Evolutionary conservation across 2,329 filamentous ascomycete species (phyloP), one percentile per base, ranked within the genome.

Genomic region (Fusarium sp.): DNA sequence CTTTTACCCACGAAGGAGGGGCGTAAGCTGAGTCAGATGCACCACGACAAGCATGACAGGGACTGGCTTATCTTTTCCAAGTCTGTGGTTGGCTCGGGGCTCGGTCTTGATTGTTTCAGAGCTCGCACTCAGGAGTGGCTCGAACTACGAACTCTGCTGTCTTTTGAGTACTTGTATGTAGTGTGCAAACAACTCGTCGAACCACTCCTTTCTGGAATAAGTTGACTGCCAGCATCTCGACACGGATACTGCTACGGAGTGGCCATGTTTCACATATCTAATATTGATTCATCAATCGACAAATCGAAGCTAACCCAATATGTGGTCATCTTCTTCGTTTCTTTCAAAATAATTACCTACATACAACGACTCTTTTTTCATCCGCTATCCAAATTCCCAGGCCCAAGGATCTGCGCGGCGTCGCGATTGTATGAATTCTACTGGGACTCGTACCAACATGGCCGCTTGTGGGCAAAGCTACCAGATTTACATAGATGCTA

Each of bases 11-110:
- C 28, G 14, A 22, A 24, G 31, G 56, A 38, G 22, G 45, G 45
- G 56, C 10, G 22, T 59, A 59, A 59, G 56, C 56, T 59, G 56
- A 59, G 56, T 59, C 56, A 59, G 56, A 53, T 59, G 9, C 12
- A 28, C 51, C 22, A 9, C 20, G 16, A 16, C 30, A 47, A 24
- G 54, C n/a, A 35, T 13, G 41, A 30, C 24, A 48, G 1, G 13
- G 13, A 10, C 16, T 20, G 3, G 54, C 30, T 57, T 51, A 36
- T 59, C 13, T 22, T 38, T 16, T 28, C 3, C 12, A 3, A 36
- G 24, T 30, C 6, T 7, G 16, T 51, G 24, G 12, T 50, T 30
- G 33, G 26, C 8, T 28, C 22, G 42, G 20, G 18, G 33, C 50
- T 53, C 33, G 50, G 33, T 28, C 33, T 53, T 10, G 10, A 2